Percentiles rank a stretch among this genome's conserved stretches.
phyloP scores from a whole-genome alignment of 306 rosid genomes.

The Lathyrus aphaca region DNA sequence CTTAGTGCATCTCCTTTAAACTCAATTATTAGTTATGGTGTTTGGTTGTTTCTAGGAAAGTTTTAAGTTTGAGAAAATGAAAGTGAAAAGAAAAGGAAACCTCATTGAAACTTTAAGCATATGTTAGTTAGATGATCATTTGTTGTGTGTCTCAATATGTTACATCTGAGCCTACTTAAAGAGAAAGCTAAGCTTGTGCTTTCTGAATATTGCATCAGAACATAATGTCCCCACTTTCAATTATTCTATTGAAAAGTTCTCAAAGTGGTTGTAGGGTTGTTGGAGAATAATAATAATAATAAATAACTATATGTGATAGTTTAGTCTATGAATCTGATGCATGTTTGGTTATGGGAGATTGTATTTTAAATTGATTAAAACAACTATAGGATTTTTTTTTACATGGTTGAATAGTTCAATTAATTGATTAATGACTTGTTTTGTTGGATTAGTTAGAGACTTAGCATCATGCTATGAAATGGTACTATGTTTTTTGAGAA shows the following conservation, averaged over 20 bases:
- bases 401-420: conserved; percentile 33
- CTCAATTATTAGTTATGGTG: neutral
- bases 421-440: conserved; percentile 20
- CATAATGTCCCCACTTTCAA: conserved; percentile 39
- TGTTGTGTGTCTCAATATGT: conserved; percentile 33
- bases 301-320: neutral
- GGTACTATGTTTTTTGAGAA: neutral
- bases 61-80: conserved; percentile 25
- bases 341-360: conserved; percentile 33
- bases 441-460: conserved; percentile 38
- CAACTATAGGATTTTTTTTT: conserved; percentile 24
- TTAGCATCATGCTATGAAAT: conserved; percentile 9
- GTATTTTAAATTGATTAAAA: conserved; percentile 21
- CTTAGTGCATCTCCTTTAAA: too few species aligned
- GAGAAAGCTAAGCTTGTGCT: conserved; percentile 46
- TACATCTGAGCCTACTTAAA: conserved; percentile 36
- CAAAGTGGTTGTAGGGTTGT: conserved; percentile 38
- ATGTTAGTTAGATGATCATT: conserved; percentile 10
- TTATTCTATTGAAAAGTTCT: conserved; percentile 14
- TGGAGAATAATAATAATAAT: conserved; percentile 5
- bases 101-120: conserved; percentile 20
- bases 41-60: conserved; percentile 36
- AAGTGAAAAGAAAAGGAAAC: conserved; percentile 5
- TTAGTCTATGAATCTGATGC: neutral
- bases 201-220: conserved; percentile 27